Evolutionary conservation across 2,329 filamentous ascomycete species (phyloP).

Genomic region (Hypoxylon sp.): DNA sequence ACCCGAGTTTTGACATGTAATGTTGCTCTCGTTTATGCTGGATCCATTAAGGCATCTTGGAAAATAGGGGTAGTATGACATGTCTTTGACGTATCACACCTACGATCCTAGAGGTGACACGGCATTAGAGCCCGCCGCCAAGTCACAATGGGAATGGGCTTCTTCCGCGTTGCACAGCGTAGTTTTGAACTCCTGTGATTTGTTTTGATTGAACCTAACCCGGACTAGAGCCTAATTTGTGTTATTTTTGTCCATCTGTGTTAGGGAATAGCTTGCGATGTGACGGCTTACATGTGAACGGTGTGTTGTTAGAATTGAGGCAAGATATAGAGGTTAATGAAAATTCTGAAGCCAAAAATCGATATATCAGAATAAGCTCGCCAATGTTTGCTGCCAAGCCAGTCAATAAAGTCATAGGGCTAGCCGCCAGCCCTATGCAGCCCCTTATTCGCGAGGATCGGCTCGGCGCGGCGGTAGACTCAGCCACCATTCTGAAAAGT

Average conservation of each 20-base stretch:
- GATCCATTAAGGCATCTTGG: neutral
- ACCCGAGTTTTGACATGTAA: slow-evolving; percentile 27
- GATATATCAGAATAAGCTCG: slow-evolving; percentile 13
- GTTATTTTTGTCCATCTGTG: slow-evolving; percentile 10
- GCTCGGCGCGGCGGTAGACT: slow-evolving; percentile 27
- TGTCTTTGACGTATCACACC: slow-evolving; percentile 17
- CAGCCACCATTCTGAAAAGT: slow-evolving; percentile 19
- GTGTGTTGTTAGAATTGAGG: slow-evolving; percentile 17
- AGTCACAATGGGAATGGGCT: slow-evolving; percentile 5
- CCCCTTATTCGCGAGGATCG: slow-evolving; percentile 22
- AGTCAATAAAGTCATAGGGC: slow-evolving; percentile 33
- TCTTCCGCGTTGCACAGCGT: slow-evolving; percentile 1
- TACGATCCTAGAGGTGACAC: slow-evolving; percentile 19
- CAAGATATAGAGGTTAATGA: slow-evolving; percentile 1
- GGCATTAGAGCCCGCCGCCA: slow-evolving; percentile 22
- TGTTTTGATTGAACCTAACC: slow-evolving; percentile 3
- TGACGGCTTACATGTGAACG: slow-evolving; percentile 5
- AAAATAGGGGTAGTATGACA: slow-evolving; percentile 11
- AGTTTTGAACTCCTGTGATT: slow-evolving; percentile 13
- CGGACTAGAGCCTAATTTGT: slow-evolving; percentile 17
- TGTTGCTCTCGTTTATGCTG: slow-evolving; percentile 18
- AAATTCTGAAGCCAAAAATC: slow-evolving; percentile 5
- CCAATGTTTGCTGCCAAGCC: slow-evolving; percentile 20
- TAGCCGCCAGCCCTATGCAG: slow-evolving; percentile 44
- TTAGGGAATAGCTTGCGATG: slow-evolving; percentile 20